Conservation (phyloP, 2,329 filamentous ascomycete species). For the Penicillium concentricum region DNA sequence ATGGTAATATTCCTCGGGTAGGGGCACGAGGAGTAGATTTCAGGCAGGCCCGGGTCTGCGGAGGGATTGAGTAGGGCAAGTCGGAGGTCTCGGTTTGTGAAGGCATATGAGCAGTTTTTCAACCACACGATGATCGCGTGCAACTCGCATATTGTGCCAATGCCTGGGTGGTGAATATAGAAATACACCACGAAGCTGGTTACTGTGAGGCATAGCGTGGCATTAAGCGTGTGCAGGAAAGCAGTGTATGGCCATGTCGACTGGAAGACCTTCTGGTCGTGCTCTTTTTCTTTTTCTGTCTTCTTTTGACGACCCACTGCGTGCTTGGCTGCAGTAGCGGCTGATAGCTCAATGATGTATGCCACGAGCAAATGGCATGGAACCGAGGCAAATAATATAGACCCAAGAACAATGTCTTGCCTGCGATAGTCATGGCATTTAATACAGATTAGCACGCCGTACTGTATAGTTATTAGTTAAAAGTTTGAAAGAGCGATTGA, state of each 20-base stretch:
- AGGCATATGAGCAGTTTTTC: conserved; percentile 92
- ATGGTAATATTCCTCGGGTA: conserved; percentile 92
- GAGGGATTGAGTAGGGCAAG: conserved; percentile 84
- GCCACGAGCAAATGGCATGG: conserved; percentile 89
- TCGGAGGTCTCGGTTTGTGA: conserved; percentile 92
- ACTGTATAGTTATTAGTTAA: conserved; percentile 53
- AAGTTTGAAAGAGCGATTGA: not conserved
- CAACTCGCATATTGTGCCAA: conserved; percentile 84
- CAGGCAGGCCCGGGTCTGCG: conserved; percentile 66
- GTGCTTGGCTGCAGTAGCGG: conserved; percentile 73
- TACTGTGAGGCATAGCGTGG: conserved; percentile 74
- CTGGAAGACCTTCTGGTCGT: conserved; percentile 63
- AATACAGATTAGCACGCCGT: conserved; percentile 91
- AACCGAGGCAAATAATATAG: conserved; percentile 79
- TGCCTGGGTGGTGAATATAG: conserved; percentile 86
- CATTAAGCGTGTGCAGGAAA: conserved; percentile 77
- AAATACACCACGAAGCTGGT: conserved; percentile 87
- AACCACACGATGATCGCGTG: conserved; percentile 95
- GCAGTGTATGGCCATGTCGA: conserved; percentile 78
- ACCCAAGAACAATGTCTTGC: conserved; percentile 72
- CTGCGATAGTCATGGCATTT: conserved; percentile 82
- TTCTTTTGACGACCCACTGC: conserved; percentile 61
- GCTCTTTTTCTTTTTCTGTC: conserved; percentile 57
- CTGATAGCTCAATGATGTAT: conserved; percentile 82
- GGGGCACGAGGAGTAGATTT: conserved; percentile 77